Base-by-base conservation (phyloP, 768 basidiomycete species). In the Boletus fagicola region DNA sequence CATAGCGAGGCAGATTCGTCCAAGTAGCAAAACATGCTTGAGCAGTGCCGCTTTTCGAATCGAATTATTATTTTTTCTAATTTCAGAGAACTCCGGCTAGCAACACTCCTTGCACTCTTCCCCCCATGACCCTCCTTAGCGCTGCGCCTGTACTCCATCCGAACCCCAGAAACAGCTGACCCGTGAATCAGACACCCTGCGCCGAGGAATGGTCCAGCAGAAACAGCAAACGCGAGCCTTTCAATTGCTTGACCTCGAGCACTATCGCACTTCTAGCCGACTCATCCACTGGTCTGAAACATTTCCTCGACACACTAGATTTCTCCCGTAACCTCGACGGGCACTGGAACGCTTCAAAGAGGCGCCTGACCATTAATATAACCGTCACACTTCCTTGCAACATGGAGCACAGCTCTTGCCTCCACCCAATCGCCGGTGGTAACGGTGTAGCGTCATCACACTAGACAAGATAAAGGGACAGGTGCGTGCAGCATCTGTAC, bases 51-150 rank as follows among this genome's bases (percentile, higher is more conserved):
- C 58, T 60, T 69, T 71, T 65, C 60, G 61, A 71, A 57, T 56
- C 56, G 69, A 69, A 71, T 67, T 71, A 63, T 68, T 70, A 62
- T 63, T 61, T 60, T 65, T 65, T 62, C 44, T 54, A 64, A 65
- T 70, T 69, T 64, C 61, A 69, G 56, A 60, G 57, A 67, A 71
- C 59, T 61, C 66, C 62, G 64, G 65, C 62, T 70, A 62, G 51
- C 42, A 62, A 68, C 53, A 59, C 62, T 66, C 62, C 65, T 72
- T 70, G 56, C 51, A 58, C 58, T 69, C 65, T 42, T 67, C 55
- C 64, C 58, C 54, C 51, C 69, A 72, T 66, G 68, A 58, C 60
- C 59, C 35, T 56, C 46, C 28, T 42, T 15, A 16, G 50, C 47
- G 45, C 55, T 56, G 48, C 53, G 49, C 52, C 45, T 57, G 49